These are phyloP conservation scores for Cladosporium cucumerinum DNA, from an alignment of 2,329 filamentous ascomycete genomes.

Conservation along the genomic window DNA sequence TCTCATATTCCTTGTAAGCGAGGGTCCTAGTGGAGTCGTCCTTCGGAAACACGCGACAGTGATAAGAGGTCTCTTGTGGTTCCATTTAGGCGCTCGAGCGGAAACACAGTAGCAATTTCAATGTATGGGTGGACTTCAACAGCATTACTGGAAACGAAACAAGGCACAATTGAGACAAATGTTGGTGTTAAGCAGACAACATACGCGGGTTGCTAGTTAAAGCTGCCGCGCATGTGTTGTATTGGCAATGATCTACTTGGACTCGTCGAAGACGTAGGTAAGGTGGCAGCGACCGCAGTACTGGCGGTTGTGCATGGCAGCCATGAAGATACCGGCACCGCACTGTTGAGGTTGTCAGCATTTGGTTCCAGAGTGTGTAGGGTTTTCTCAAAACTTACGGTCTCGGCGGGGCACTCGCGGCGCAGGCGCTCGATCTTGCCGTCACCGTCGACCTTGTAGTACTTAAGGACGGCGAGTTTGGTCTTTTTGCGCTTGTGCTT, in stretches of 20 bases:
- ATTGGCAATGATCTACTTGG: conserved; percentile 30
- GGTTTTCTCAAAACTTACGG: conserved; percentile 57
- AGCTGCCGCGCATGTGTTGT: conserved; percentile 11
- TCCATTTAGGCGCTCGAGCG: background rate
- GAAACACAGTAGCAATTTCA: background rate
- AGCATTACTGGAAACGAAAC: background rate
- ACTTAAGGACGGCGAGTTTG: conserved; percentile 99
- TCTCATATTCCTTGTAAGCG: background rate
- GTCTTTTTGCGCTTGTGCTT: conserved; percentile 99
- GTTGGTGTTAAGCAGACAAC: conserved; percentile 3
- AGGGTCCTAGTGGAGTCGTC: background rate
- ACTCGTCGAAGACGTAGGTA: conserved; percentile 67
- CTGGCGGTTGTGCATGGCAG: conserved; percentile 99
- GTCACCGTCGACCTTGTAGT: conserved; percentile 99
- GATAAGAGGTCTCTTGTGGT: background rate
- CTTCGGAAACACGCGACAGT: background rate
- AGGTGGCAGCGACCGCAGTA: conserved; percentile 78
- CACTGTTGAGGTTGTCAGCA: conserved; percentile 60
- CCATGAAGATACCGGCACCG: conserved; percentile 99
- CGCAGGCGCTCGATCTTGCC: conserved; percentile 99
- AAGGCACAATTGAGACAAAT: background rate
- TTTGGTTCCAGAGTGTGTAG: background rate
- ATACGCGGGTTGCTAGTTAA: conserved; percentile 10
- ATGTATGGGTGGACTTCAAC: background rate
- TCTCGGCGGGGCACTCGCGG: conserved; percentile 91